Evolutionary conservation across 805 yeast genomes (phyloP), one percentile per base, ranked within the genome.

Genomic region (Kodamaea jinghongensis): DNA sequence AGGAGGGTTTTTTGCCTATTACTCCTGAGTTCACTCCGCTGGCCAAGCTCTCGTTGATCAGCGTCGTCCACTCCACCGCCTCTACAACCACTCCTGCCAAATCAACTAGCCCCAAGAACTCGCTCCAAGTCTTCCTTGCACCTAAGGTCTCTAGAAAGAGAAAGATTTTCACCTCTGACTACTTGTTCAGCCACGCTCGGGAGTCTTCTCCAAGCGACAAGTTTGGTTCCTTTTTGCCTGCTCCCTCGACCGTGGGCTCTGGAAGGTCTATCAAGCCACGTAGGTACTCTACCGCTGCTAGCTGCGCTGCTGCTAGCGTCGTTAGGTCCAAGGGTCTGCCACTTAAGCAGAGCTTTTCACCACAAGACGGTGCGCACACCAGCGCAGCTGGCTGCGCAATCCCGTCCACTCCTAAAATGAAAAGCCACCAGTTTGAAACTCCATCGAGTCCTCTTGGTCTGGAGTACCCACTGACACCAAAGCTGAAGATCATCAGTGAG

Each of bases 11-110:
- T 23, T 41, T 50, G 23, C 59, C 62, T 15, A 46, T 52, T 6
- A 53, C 66, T 5, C 67, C 67, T 2, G 65, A 60, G 28, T 50
- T 51, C 49, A 63, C 67, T 8, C 69, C 69, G 3, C 61, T 57
- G 14, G 50, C 50, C 26, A 35, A 28, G 17, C 26, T 22, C 13
- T 17, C 31, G 26, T 25, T 15, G 12, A n/a, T 17, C 13, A 28
- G 22, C 6, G 29, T 20, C 9, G 23, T 31, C 25, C 12, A 17
- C 9, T 34, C 30, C 16, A 13, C 32, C 27, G 23, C 31, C 25
- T 3, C 25, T 11, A 7, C 38, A 15, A 14, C 11, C 27, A 17
- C 31, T 4, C n/a, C 25, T 15, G 17, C 35, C 4, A 17, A 29
- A 13, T 16, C 31, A 10, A 9, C 31, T 17, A 12, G 28, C 11